Evolutionary conservation across 495 filamentous ascomycete species (phyloP), one percentile per base, ranked within the genome.

Genomic region (Corynascus novoguineensis): DNA sequence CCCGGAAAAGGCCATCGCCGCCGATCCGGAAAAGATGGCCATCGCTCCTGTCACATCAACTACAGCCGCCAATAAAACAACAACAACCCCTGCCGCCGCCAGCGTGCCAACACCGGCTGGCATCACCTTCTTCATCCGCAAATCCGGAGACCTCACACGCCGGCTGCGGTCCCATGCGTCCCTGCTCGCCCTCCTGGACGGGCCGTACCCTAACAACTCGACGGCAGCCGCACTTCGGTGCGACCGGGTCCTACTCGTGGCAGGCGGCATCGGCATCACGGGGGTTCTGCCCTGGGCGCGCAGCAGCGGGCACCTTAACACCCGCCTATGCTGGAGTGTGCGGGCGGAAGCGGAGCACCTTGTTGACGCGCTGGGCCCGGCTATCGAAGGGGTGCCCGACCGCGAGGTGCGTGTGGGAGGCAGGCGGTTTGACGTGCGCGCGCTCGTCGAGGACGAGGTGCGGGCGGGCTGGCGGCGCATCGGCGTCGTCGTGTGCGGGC

Each of bases 231-330:
- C 32, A 6, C 45, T 31, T 3, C 27, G 19, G 5, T 48, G 45
- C 45, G 45, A 48, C 45, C 27, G 45, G 7, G 27, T 48, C 0
- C 45, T 48, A 9, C 45, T 48, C 27, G 5, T 48, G 15, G 45
- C 45, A 4, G 45, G 45, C 27, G 45, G 45, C 15, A 48, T 48
- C 28, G 45, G 45, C 45, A 32, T 48, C 45, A 48, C 45, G 15
- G 45, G 45, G 15, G 0, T 48, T 1, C 45, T 48, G 15, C 45
- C 45, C 27, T 48, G 45, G 45, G 27, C 28, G 45, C 42, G 42
- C 10, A 21, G 17, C 37, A 11, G 8, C 12, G 22, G 0, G 24
- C 45, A 48, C 24, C 9, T 25, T 14, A 46, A 46, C 42, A 15
- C 15, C 2, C 22, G 24, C 12, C 22, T 46, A 1, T 27, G 22